Evolutionary conservation across 1,284 basidiomycete species (phyloP).

Genomic region (Ceratobasidium sp.): DNA sequence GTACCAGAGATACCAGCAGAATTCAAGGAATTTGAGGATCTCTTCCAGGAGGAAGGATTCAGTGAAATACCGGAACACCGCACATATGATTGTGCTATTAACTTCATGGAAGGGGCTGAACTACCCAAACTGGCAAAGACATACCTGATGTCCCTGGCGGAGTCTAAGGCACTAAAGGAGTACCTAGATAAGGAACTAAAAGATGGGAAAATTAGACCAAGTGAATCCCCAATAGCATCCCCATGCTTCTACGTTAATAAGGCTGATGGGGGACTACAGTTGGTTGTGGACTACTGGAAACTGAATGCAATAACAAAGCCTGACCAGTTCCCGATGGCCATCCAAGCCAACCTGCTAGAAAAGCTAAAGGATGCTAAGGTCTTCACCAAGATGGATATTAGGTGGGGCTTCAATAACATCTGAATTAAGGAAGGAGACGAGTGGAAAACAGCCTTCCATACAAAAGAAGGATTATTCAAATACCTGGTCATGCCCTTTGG

Average conservation of each 20-base stretch:
- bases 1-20: too few relatives aligned
- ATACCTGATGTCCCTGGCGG: background rate
- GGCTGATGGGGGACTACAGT: background rate
- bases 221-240: too few relatives aligned
- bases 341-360: too few relatives aligned
- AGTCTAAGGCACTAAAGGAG: too few relatives aligned
- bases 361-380: too few relatives aligned
- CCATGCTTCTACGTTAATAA: too few relatives aligned
- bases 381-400: too few relatives aligned
- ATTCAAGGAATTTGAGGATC: background rate
- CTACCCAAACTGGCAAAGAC: background rate
- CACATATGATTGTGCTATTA: background rate
- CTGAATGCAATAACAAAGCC: background rate
- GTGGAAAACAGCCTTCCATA: slow-evolving; percentile 58
- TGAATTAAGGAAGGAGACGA: slow-evolving; percentile 52
- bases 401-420: slow-evolving; percentile 51
- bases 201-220: too few relatives aligned
- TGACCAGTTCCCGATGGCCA: background rate
- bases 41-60: background rate
- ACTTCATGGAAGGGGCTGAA: slow-evolving; percentile 9
- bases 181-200: too few relatives aligned
- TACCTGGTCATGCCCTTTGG: slow-evolving; percentile 58
- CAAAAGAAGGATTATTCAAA: slow-evolving; percentile 57
- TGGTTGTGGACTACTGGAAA: background rate
- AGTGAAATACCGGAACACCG: background rate